These are phyloP conservation scores for Kuraishia capsulata DNA, from an alignment of 805 yeast species.

Conservation along the genomic window DNA sequence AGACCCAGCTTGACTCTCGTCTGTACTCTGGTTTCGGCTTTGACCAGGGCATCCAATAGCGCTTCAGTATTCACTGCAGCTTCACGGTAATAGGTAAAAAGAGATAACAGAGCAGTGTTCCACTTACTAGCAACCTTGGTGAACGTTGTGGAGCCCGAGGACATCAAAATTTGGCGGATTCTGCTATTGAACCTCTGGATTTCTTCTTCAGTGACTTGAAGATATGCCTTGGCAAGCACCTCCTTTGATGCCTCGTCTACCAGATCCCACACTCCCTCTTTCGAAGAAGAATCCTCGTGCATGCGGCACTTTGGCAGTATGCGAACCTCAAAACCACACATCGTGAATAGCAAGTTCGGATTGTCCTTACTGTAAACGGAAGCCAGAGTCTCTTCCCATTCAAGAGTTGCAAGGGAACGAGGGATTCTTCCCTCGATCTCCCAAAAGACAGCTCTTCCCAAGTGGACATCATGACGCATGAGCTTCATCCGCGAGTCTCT, in stretches of 20 bases:
- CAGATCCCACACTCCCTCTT: constrained; percentile 91
- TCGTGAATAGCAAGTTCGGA: constrained; percentile 77
- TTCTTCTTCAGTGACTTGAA: constrained; percentile 76
- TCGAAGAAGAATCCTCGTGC: constrained; percentile 39
- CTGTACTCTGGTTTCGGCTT: constrained; percentile 88
- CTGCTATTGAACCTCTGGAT: constrained; percentile 75
- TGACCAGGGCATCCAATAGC: constrained; percentile 73
- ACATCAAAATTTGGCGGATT: constrained; percentile 84
- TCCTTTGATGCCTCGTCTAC: constrained; percentile 64
- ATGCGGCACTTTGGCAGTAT: constrained; percentile 68
- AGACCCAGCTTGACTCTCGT: constrained; percentile 90
- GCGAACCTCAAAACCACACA: constrained; percentile 94
- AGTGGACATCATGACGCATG: constrained; percentile 82
- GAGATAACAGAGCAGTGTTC: constrained; percentile 84
- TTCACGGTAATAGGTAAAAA: constrained; percentile 87
- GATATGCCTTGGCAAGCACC: constrained; percentile 78
- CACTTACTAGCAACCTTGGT: constrained; percentile 91
- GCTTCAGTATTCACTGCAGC: constrained; percentile 81
- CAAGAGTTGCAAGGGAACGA: constrained; percentile 54
- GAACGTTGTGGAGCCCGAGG: constrained; percentile 92
- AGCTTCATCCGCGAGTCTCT: constrained; percentile 83
- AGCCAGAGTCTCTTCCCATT: constrained; percentile 75
- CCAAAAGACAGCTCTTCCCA: constrained; percentile 91
- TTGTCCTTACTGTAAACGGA: constrained; percentile 89
- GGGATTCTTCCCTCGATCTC: constrained; percentile 80